These are phyloP conservation scores for Beauveria rudraprayagi DNA, from an alignment of 2,329 filamentous ascomycete species.

Conservation along the genomic window DNA sequence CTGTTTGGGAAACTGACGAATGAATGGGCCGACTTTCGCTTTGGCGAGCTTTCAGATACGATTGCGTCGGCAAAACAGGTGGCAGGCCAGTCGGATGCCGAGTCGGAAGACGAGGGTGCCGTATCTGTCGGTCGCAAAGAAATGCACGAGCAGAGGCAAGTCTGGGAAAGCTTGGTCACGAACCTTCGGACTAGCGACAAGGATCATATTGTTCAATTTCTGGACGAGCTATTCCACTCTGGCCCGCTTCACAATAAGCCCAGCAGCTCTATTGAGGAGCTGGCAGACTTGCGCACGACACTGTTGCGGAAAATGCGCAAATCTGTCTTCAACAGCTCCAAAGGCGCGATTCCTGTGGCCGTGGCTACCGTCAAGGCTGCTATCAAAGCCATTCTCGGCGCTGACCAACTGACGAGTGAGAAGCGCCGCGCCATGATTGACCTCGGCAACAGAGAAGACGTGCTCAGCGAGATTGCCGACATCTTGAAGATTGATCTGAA, in stretches of 20 bases:
- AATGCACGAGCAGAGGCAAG: conserved; percentile 42
- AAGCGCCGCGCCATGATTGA: conserved; percentile 11
- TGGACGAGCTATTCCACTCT: conserved; percentile 40
- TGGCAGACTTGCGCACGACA: not conserved
- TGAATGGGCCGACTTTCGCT: conserved; percentile 9
- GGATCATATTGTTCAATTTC: conserved; percentile 38
- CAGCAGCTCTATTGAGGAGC: not conserved
- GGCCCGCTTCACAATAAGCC: not conserved
- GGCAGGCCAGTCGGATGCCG: not conserved
- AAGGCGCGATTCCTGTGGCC: not conserved
- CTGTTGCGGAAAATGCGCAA: not conserved
- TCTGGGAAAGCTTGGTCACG: conserved; percentile 52
- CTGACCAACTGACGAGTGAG: conserved; percentile 10
- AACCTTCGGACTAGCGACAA: conserved; percentile 36
- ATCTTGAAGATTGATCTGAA: conserved; percentile 37
- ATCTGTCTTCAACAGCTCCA: not conserved
- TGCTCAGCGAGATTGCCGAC: conserved; percentile 34
- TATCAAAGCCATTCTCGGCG: conserved; percentile 2
- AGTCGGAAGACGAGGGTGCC: conserved; percentile 21
- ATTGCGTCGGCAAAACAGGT: not conserved
- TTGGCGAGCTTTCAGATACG: conserved; percentile 4
- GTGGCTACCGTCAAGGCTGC: not conserved
- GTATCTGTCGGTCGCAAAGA: conserved; percentile 43
- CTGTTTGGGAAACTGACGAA: conserved; percentile 3
- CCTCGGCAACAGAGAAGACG: conserved; percentile 11